These are phyloP conservation scores for Trematosphaeria pertusa DNA, from an alignment of 2,329 filamentous ascomycete species.

Conservation along the genomic window DNA sequence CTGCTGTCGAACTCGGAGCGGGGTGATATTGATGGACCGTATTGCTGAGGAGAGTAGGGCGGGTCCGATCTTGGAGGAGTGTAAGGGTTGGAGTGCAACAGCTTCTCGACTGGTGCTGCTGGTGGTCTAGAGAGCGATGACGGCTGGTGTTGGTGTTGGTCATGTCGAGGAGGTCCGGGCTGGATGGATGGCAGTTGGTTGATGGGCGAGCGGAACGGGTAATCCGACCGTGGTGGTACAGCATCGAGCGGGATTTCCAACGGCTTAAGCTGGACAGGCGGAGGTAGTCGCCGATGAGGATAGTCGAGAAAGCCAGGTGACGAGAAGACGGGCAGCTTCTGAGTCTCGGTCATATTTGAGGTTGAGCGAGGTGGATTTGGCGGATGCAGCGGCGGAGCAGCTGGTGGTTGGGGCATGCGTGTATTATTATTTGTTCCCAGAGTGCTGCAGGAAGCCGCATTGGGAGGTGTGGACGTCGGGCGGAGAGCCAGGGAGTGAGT, in stretches of 20 bases:
- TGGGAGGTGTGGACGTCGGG: conserved; percentile 45
- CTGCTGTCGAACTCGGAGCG: conserved; percentile 44
- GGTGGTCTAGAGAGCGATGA: conserved; percentile 33
- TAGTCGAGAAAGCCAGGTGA: conserved; percentile 49
- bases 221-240: conserved; percentile 46
- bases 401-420: conserved; percentile 53
- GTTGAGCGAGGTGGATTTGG: conserved; percentile 42
- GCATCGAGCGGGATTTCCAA: conserved; percentile 47
- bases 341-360: conserved; percentile 55
- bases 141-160: conserved; percentile 31
- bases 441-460: conserved; percentile 51
- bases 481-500: conserved; percentile 40
- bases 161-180: conserved; percentile 38
- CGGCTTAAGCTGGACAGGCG: conserved; percentile 49
- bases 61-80: conserved; percentile 50
- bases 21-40: conserved; percentile 46
- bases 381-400: conserved; percentile 51
- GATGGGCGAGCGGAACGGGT: conserved; percentile 49
- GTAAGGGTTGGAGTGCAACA: conserved; percentile 46
- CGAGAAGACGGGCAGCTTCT: conserved; percentile 51
- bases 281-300: conserved; percentile 49
- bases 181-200: conserved; percentile 48
- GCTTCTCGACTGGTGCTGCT: conserved; percentile 45
- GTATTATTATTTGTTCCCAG: conserved; percentile 51
- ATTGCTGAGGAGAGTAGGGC: conserved; percentile 48